Percentiles rank a stretch among this genome's conserved stretches.
Evolutionary conservation across 371 early-diverging fungal genomes (phyloP).

Genomic region (Amoeboaphelidium protococcarum): DNA sequence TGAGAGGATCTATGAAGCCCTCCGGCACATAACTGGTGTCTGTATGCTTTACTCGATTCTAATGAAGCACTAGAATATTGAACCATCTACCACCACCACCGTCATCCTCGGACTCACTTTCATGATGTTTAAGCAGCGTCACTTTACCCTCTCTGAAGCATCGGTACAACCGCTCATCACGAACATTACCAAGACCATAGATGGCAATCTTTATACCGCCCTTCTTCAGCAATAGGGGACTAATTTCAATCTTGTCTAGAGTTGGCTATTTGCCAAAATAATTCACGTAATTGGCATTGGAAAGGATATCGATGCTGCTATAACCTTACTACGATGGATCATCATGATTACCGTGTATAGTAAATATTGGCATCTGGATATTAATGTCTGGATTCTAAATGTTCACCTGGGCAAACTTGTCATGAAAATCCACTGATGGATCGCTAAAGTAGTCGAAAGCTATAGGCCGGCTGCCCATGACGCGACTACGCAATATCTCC

Average conservation of each 20-base stretch:
- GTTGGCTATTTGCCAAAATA: constrained; percentile 69
- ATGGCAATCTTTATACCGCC: constrained; percentile 50
- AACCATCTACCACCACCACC: constrained; percentile 31
- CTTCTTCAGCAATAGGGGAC: constrained; percentile 62
- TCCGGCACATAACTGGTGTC: constrained; percentile 73
- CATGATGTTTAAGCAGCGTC: constrained; percentile 36
- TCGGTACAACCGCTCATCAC: constrained; percentile 76
- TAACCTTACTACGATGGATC: constrained; percentile 41
- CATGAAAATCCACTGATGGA: constrained; percentile 38
- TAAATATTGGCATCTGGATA: constrained; percentile 67
- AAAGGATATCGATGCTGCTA: background rate
- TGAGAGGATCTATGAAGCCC: constrained; percentile 43
- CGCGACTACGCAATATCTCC: constrained; percentile 45
- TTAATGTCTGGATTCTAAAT: constrained; percentile 71
- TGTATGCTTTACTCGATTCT: constrained; percentile 60
- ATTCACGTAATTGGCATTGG: constrained; percentile 27
- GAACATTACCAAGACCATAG: constrained; percentile 83
- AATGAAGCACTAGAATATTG: constrained; percentile 61
- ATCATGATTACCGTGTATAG: constrained; percentile 99
- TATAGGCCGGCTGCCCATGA: constrained; percentile 48
- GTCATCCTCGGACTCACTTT: constrained; percentile 24
- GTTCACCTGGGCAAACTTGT: constrained; percentile 28
- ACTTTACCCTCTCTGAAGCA: constrained; percentile 53
- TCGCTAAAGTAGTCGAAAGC: constrained; percentile 47
- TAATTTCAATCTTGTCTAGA: constrained; percentile 42